Base-by-base conservation (phyloP, 2,329 filamentous ascomycete genomes). In the Chalaropsis ovoidea region DNA sequence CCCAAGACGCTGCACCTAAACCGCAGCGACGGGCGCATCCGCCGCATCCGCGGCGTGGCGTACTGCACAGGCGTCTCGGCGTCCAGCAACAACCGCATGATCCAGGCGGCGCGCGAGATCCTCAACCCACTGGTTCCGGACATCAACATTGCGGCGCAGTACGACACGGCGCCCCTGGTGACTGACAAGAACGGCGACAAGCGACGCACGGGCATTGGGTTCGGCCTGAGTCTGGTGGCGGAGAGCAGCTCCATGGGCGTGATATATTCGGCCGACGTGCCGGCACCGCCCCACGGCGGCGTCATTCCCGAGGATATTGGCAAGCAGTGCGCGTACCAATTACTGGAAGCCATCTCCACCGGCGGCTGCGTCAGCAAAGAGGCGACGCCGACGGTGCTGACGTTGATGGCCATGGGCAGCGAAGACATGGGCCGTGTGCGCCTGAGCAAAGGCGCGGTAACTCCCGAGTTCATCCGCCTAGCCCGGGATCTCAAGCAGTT, bases 361-460 rank as follows among this genome's bases (percentile, higher is more conserved):
- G 93, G 92, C 11, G 94, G 94, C 0, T 96, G 90, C 73, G 88
- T 89, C 2, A 87, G 86, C 64, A 80, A 80, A 15, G 81, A 87
- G 2, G 88, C 90, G 1, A 86, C 86, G 4, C 80, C 84, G 2
- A 93, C 87, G 0, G 81, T 96, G 69, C 75, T 99, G 64, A 89
- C 86, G 19, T 79, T 99, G 69, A 99, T 99, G 94, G 90, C 92
- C 42, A 97, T 99, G 94, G 94, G 94, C 0, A 90, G 88, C 0
- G 94, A 97, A 74, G 94, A 99, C 75, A 91, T 99, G 15, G 94
- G 94, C 3, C 83, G 94, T 67, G 75, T 99, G 70, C 84, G 89
- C 69, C 74, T 99, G 67, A 90, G 92, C 41, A 86, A 85, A 71
- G 88, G 93, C 60, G 85, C 96, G 0, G 76, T 97, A 58, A 88